Percentiles rank a stretch among this genome's conserved stretches.
Conservation (phyloP, 371 early-diverging fungal species). For the Mucor circinelloides region DNA sequence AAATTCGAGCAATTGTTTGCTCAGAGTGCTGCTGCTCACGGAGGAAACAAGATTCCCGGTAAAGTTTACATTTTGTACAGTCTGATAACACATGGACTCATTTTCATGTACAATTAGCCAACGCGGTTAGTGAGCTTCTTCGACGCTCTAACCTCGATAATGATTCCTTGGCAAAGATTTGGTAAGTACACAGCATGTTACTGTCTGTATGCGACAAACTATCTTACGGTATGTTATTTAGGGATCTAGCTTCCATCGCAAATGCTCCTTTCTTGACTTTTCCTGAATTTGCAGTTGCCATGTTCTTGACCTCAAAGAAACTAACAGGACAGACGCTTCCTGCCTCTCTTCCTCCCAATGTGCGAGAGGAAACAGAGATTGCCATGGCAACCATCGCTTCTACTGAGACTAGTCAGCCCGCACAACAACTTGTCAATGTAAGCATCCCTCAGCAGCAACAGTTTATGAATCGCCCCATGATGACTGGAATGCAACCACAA, state of each 20-base stretch:
- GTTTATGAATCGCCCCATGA: slow-evolving; percentile 17
- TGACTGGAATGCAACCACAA: slow-evolving; percentile 29
- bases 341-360: slow-evolving; percentile 34
- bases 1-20: slow-evolving; percentile 52
- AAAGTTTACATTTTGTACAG: not conserved
- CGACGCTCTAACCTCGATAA: slow-evolving; percentile 45
- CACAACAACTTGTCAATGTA: slow-evolving; percentile 20
- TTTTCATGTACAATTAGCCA: slow-evolving; percentile 24
- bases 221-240: not conserved
- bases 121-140: slow-evolving; percentile 43
- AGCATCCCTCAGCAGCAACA: slow-evolving; percentile 18
- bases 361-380: slow-evolving; percentile 49
- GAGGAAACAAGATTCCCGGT: slow-evolving; percentile 48
- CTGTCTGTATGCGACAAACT: not conserved
- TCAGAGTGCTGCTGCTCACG: slow-evolving; percentile 38
- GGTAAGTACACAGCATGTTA: slow-evolving; percentile 25
- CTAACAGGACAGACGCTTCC: slow-evolving; percentile 50
- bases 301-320: slow-evolving; percentile 55
- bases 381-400: slow-evolving; percentile 57
- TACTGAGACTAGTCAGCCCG: slow-evolving; percentile 28
- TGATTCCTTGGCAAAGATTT: slow-evolving; percentile 52
- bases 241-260: slow-evolving; percentile 54
- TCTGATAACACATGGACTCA: not conserved
- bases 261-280: slow-evolving; percentile 50
- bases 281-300: slow-evolving; percentile 64